These are phyloP conservation scores for Geotrichum cucujoidarum DNA, from an alignment of 1,139 yeast species.

Conservation along the genomic window DNA sequence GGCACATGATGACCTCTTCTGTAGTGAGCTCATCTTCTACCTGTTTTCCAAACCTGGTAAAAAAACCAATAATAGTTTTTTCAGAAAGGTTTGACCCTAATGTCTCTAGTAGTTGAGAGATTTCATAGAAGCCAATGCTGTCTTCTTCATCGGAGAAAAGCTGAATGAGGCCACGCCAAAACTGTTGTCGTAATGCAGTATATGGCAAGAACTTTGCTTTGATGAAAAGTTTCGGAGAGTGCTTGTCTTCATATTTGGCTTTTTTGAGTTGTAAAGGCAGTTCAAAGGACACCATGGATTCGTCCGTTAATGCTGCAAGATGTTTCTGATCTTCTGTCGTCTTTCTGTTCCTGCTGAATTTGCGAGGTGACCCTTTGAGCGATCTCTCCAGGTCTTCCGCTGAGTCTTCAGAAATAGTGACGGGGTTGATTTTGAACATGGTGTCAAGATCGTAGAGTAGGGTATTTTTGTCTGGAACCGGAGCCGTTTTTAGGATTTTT, in stretches of 20 bases:
- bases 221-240: conserved; percentile 53
- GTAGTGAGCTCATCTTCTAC: conserved; percentile 49
- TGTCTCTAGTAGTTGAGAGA: conserved; percentile 55
- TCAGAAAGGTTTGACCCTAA: conserved; percentile 57
- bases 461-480: conserved; percentile 32
- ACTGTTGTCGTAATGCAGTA: conserved; percentile 54
- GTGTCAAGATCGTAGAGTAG: conserved; percentile 32
- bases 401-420: background rate
- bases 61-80: conserved; percentile 45
- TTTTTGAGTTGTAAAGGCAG: conserved; percentile 39
- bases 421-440: conserved; percentile 1
- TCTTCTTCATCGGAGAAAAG: conserved; percentile 47
- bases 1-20: conserved; percentile 55
- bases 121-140: conserved; percentile 50
- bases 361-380: background rate
- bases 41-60: conserved; percentile 42
- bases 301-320: conserved; percentile 13
- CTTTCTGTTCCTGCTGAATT: background rate
- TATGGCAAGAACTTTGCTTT: conserved; percentile 68
- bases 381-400: background rate
- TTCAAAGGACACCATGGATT: conserved; percentile 26
- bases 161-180: conserved; percentile 63
- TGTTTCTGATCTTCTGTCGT: background rate
- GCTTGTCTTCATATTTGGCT: conserved; percentile 37
- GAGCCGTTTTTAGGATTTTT: conserved; percentile 43